A percentile compares a stretch with the other conserved stretches of the same genome.
These are phyloP conservation scores for Gaertneriomyces semiglobifer DNA, from an alignment of 192 early-diverging fungal genomes.

Conservation along the genomic window DNA sequence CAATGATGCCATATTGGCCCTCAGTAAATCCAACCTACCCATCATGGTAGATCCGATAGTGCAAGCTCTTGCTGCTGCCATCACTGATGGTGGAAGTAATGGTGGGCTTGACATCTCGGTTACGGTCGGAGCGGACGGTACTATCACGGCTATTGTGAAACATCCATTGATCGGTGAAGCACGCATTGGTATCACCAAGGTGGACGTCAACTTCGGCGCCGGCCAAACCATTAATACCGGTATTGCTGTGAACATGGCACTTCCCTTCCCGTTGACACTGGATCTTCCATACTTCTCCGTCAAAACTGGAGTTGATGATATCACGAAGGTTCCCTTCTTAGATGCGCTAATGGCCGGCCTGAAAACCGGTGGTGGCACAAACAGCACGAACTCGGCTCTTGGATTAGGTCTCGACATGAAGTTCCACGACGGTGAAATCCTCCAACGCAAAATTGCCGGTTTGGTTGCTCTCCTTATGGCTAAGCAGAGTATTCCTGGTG, in stretches of 20 bases:
- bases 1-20: slow-evolving; percentile 9
- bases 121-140: slow-evolving; percentile 11
- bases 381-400: slow-evolving; percentile 11
- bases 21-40: slow-evolving; percentile 9
- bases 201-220: slow-evolving; percentile 19
- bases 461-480: slow-evolving; percentile 18
- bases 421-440: slow-evolving; percentile 18
- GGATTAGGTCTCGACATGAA: slow-evolving; percentile 9
- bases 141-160: slow-evolving; percentile 11
- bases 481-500: slow-evolving; percentile 3
- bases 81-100: background rate
- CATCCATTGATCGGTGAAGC: slow-evolving; percentile 10
- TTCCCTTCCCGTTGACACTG: slow-evolving; percentile 26
- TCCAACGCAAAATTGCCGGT: slow-evolving; percentile 18
- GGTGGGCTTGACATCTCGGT: background rate
- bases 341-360: slow-evolving; percentile 5
- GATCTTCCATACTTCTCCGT: slow-evolving; percentile 28
- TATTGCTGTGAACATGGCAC: slow-evolving; percentile 5
- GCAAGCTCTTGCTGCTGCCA: slow-evolving; percentile 11
- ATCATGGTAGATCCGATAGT: slow-evolving; percentile 13
- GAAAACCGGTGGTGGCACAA: slow-evolving; percentile 17
- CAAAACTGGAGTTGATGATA: slow-evolving; percentile 18
- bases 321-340: slow-evolving; percentile 5
- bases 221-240: background rate
- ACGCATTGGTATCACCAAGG: slow-evolving; percentile 17